phyloP scores from a whole-genome alignment of 768 basidiomycete genomes.

The Gymnopilus dilepis region DNA sequence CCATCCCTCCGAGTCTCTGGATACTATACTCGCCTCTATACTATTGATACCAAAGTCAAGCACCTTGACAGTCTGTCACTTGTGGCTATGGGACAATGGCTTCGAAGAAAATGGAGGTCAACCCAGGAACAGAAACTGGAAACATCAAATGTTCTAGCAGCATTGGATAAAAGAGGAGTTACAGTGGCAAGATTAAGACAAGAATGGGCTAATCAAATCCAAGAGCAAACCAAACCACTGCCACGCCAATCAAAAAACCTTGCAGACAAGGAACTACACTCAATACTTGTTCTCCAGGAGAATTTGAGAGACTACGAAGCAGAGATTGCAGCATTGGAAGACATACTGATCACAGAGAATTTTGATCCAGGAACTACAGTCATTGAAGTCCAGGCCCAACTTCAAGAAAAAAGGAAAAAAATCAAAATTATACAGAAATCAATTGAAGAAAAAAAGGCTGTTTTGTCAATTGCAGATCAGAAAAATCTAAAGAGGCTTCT shows the following conservation, averaged over 20 bases:
- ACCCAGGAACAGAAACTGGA: conserved; percentile 3
- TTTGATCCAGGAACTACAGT: conserved; percentile 5
- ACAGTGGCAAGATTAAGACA: not conserved
- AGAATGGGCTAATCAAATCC: conserved; percentile 21
- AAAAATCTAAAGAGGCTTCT: conserved; percentile 9
- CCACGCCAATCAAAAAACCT: conserved; percentile 11
- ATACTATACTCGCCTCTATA: conserved; percentile 16
- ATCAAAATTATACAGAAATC: not conserved
- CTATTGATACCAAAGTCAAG: conserved; percentile 19
- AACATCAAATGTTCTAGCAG: conserved; percentile 4
- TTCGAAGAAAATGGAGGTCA: conserved; percentile 5
- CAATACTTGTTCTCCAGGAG: conserved; percentile 11
- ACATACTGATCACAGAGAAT: not conserved
- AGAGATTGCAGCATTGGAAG: not conserved
- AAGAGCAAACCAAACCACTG: conserved; percentile 24
- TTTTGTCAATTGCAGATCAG: conserved; percentile 8
- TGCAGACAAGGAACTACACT: conserved; percentile 5
- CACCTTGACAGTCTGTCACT: conserved; percentile 9
- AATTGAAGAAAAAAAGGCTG: not conserved
- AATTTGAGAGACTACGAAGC: conserved; percentile 12
- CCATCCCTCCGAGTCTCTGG: no score
- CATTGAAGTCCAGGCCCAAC: not conserved
- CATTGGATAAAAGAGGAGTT: not conserved
- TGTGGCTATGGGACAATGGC: conserved; percentile 7
- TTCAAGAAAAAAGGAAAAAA: not conserved